A percentile compares a stretch with the other conserved stretches of the same genome.
Conservation (phyloP, 257 asterid genomes). For the Coffea canephora region DNA sequence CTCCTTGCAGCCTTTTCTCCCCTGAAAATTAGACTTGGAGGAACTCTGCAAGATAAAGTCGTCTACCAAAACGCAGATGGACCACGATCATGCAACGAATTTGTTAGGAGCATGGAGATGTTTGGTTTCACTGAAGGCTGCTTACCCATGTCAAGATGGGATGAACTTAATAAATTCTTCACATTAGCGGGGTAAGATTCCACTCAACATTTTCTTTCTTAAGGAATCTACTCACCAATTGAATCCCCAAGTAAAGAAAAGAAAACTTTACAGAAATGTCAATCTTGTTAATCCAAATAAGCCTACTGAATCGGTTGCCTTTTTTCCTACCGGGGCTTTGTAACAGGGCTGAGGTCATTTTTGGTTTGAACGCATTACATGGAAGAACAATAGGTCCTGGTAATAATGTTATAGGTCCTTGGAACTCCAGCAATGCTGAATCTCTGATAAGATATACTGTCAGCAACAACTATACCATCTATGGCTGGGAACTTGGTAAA, state of each 20-base stretch:
- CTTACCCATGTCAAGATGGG: slow-evolving; percentile 82
- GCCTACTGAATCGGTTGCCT: neutral
- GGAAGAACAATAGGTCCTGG: slow-evolving; percentile 48
- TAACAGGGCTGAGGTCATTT: slow-evolving; percentile 63
- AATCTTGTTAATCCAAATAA: neutral
- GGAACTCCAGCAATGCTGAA: slow-evolving; percentile 78
- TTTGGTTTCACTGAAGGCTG: slow-evolving; percentile 76
- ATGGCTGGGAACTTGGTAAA: slow-evolving; percentile 96
- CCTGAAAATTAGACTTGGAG: slow-evolving; percentile 77
- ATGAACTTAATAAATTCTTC: slow-evolving; percentile 63
- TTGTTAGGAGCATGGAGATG: slow-evolving; percentile 42
- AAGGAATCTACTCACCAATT: slow-evolving; percentile 7
- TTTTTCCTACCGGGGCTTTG: neutral
- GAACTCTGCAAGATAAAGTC: slow-evolving; percentile 78
- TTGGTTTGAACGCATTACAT: slow-evolving; percentile 71
- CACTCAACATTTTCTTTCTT: neutral
- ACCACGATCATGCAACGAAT: slow-evolving; percentile 43
- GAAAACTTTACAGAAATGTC: neutral
- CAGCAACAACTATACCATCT: slow-evolving; percentile 39
- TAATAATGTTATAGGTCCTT: slow-evolving; percentile 53
- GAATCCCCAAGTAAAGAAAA: neutral
- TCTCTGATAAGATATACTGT: slow-evolving; percentile 63
- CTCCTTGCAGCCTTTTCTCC: slow-evolving; percentile 74
- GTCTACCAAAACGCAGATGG: slow-evolving; percentile 50
- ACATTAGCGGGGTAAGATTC: slow-evolving; percentile 51